phyloP scores from a whole-genome alignment of 257 asterid genomes.

The Ligustrum vulgare region DNA sequence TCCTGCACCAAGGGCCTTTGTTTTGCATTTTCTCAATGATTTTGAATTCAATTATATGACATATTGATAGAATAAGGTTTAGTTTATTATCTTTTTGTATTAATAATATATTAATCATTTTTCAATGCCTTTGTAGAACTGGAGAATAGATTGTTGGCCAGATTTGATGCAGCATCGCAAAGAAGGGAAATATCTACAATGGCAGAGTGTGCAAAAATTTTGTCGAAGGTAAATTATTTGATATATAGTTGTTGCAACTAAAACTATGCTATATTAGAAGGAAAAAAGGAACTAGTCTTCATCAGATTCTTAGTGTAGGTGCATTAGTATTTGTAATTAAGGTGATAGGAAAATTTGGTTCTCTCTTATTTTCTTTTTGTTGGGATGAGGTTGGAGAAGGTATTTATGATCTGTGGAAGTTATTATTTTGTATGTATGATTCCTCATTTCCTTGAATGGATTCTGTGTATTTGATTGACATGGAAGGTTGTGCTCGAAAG shows the following conservation, averaged over 20 bases:
- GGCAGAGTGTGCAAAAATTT: conserved; percentile 98
- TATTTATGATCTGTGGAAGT: not conserved
- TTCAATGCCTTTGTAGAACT: conserved; percentile 57
- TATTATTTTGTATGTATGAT: not conserved
- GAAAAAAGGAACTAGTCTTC: conserved; percentile 8
- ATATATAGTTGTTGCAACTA: conserved; percentile 12
- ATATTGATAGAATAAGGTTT: not conserved
- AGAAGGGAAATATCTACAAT: conserved; percentile 87
- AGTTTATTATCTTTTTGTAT: not conserved
- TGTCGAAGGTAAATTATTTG: conserved; percentile 69
- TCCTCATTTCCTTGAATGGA: not conserved
- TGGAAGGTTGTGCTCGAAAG: too few relatives aligned
- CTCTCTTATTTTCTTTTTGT: not conserved
- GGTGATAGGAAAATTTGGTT: not conserved
- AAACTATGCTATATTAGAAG: not conserved
- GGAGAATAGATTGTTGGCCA: conserved; percentile 89
- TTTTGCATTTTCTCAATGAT: not conserved
- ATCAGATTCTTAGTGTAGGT: not conserved
- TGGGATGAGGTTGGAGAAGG: not conserved
- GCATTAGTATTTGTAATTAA: not conserved
- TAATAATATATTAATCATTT: conserved; percentile 12
- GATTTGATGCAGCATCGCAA: conserved; percentile 93
- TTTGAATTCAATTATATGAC: not conserved
- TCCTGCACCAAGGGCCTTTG: not conserved
- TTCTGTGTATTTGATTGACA: not conserved